A percentile compares a stretch with the other conserved stretches of the same genome.
Conservation (phyloP, 805 yeast species). For the Teunomyces aglyptinius region DNA sequence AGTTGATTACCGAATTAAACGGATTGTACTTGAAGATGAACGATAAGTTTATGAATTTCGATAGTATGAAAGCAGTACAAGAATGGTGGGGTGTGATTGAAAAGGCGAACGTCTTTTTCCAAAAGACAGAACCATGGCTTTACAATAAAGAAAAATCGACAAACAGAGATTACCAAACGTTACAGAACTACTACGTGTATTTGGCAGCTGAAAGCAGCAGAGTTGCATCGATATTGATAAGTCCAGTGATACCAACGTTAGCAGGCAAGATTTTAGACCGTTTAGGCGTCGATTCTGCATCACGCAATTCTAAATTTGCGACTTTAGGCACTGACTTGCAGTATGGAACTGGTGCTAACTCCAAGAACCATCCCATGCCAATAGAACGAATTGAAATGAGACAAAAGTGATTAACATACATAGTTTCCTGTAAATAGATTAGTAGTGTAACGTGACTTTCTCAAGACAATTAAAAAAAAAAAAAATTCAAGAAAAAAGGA, state of each 20-base stretch:
- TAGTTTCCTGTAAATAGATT: not conserved
- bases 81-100: constrained; percentile 59
- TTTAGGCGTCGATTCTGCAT: constrained; percentile 48
- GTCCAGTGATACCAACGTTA: constrained; percentile 72
- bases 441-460: not conserved
- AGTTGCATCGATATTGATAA: constrained; percentile 60
- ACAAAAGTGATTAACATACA: not conserved
- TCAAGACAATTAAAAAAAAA: no score
- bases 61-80: constrained; percentile 54
- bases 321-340: constrained; percentile 53
- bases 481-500: no score
- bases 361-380: constrained; percentile 48
- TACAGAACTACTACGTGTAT: constrained; percentile 54
- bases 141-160: constrained; percentile 22
- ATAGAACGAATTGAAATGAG: constrained; percentile 26
- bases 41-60: constrained; percentile 42
- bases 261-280: constrained; percentile 58
- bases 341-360: constrained; percentile 61
- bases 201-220: constrained; percentile 71
- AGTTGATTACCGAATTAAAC: constrained; percentile 33
- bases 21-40: constrained; percentile 40
- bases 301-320: constrained; percentile 46
- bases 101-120: constrained; percentile 65
- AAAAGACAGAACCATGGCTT: constrained; percentile 75
- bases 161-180: constrained; percentile 14